Percentiles rank a stretch among this genome's conserved stretches.
Conservation (phyloP, 352 stramenopile genomes). For the Phytophthora tentaculata region DNA sequence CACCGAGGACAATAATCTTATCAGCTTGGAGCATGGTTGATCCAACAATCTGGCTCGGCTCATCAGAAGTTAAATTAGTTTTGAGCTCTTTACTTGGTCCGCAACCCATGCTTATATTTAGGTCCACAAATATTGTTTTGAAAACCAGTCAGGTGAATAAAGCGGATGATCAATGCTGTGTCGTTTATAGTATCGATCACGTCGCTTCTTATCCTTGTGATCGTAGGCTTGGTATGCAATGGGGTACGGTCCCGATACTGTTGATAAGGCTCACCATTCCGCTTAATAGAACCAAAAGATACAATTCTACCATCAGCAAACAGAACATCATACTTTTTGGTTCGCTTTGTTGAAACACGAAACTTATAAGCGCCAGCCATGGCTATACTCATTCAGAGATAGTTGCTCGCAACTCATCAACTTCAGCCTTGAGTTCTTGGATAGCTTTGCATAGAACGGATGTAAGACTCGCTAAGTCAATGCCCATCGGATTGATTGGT, state of each 20-base stretch:
- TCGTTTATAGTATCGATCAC: no score
- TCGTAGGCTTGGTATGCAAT: slow-evolving; percentile 1
- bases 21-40: no score
- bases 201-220: not conserved
- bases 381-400: slow-evolving; percentile 10
- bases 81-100: no score
- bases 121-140: slow-evolving; percentile 11
- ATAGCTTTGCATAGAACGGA: no score
- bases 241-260: no score
- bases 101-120: not conserved
- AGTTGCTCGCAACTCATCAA: no score
- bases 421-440: not conserved
- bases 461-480: no score
- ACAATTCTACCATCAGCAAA: slow-evolving; percentile 7
- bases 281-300: no score
- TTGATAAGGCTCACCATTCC: not conserved
- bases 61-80: no score
- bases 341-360: slow-evolving; percentile 4
- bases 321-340: slow-evolving; percentile 6
- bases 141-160: slow-evolving; percentile 9
- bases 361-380: slow-evolving; percentile 8
- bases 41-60: no score
- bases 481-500: no score
- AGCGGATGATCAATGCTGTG: slow-evolving; percentile 7
- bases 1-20: no score